These are phyloP conservation scores for Coniochaeta hoffmannii DNA, from an alignment of 2,329 filamentous ascomycete species.

Conservation along the genomic window DNA sequence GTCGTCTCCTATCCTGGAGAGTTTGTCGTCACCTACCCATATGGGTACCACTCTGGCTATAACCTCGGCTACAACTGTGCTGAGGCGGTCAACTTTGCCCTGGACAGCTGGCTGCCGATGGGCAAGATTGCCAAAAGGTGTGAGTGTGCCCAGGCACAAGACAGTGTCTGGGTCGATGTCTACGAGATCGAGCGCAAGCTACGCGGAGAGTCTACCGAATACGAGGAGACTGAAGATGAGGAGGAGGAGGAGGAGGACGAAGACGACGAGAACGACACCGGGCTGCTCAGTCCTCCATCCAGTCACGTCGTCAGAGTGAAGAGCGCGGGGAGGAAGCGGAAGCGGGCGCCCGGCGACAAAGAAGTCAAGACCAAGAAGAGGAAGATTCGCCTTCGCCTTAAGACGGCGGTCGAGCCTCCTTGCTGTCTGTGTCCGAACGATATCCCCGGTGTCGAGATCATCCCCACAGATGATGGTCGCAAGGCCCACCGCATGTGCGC, in stretches of 20 bases:
- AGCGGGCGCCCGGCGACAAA: slow-evolving; percentile 38
- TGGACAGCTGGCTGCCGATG: slow-evolving; percentile 91
- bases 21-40: slow-evolving; percentile 97
- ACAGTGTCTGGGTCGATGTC: slow-evolving; percentile 98
- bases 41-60: slow-evolving; percentile 96
- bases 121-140: slow-evolving; percentile 95
- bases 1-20: slow-evolving; percentile 93
- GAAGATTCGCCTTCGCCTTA: slow-evolving; percentile 69
- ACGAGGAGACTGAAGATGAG: slow-evolving; percentile 69
- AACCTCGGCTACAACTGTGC: slow-evolving; percentile 98
- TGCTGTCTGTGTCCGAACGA: slow-evolving; percentile 93
- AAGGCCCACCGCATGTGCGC: slow-evolving; percentile 86
- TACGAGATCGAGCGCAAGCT: slow-evolving; percentile 92
- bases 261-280: slow-evolving; percentile 57
- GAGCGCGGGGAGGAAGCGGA: slow-evolving; percentile 58
- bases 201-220: slow-evolving; percentile 79
- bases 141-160: slow-evolving; percentile 87
- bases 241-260: slow-evolving; percentile 61
- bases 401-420: slow-evolving; percentile 64
- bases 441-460: slow-evolving; percentile 69
- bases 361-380: slow-evolving; percentile 54
- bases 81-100: slow-evolving; percentile 96
- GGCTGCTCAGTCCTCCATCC: slow-evolving; percentile 71
- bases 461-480: slow-evolving; percentile 80
- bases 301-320: slow-evolving; percentile 65